These are phyloP conservation scores for Lagenidium giganteum DNA, from an alignment of 352 stramenopile species.

Conservation along the genomic window DNA sequence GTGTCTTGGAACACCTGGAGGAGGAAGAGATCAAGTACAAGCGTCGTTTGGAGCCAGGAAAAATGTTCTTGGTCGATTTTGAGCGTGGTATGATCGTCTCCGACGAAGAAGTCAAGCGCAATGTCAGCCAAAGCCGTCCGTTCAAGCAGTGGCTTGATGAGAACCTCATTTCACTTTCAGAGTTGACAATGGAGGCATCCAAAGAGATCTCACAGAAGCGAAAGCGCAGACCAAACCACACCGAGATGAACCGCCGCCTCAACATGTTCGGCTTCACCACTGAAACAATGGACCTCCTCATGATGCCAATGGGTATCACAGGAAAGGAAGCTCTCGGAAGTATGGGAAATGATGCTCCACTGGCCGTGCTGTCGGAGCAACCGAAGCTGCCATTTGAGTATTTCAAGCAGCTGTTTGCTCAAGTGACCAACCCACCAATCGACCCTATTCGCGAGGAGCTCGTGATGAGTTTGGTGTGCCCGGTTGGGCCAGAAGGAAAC, in stretches of 20 bases:
- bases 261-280: constrained; percentile 96
- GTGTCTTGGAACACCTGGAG: constrained; percentile 88
- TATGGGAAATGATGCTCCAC: constrained; percentile 95
- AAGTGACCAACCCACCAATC: constrained; percentile 97
- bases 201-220: constrained; percentile 11
- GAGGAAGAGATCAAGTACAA: constrained; percentile 93
- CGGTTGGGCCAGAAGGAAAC: constrained; percentile 94
- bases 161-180: constrained; percentile 87
- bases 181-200: constrained; percentile 39
- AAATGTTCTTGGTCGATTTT: constrained; percentile 98
- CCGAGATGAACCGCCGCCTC: constrained; percentile 83
- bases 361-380: constrained; percentile 91
- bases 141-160: constrained; percentile 93
- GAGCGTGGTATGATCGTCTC: constrained; percentile 92
- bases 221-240: constrained; percentile 34
- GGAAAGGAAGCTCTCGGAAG: constrained; percentile 93
- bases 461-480: constrained; percentile 96
- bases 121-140: constrained; percentile 78
- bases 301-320: constrained; percentile 93
- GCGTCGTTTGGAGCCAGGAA: constrained; percentile 93
- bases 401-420: constrained; percentile 95
- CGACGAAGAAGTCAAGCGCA: constrained; percentile 95
- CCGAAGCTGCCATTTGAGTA: constrained; percentile 95
- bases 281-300: constrained; percentile 94
- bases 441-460: constrained; percentile 97